A percentile compares a stretch with the other conserved stretches of the same genome.
phyloP scores from a whole-genome alignment of 192 early-diverging fungal genomes.

The Haplosporangium gracile region DNA sequence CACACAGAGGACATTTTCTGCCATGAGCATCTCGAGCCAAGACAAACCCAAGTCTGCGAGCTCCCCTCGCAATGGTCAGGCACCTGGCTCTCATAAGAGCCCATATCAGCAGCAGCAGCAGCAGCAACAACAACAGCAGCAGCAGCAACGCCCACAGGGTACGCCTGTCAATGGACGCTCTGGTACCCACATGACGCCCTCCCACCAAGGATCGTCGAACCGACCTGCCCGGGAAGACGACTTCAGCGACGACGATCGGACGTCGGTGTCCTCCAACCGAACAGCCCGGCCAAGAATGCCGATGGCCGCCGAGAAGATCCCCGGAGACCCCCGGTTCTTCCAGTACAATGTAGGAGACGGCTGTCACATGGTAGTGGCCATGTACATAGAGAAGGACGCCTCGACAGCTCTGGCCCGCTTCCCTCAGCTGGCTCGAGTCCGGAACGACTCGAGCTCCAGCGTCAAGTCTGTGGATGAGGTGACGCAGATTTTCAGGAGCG shows the following conservation, averaged over 20 bases:
- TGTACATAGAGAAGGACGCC: slow-evolving; percentile 37
- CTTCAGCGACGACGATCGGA: neutral
- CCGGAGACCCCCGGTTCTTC: slow-evolving; percentile 23
- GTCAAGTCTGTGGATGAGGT: slow-evolving; percentile 23
- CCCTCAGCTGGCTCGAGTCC: slow-evolving; percentile 7
- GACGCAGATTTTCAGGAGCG: slow-evolving; percentile 18
- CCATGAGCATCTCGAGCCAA: neutral
- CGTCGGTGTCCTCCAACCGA: too few relatives aligned
- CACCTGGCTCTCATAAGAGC: neutral
- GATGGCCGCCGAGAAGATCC: neutral
- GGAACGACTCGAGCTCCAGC: slow-evolving; percentile 7
- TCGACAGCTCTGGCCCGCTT: slow-evolving; percentile 9
- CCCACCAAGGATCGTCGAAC: neutral
- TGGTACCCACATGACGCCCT: neutral
- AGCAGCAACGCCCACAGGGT: neutral
- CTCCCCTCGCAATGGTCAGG: neutral
- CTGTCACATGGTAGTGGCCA: slow-evolving; percentile 24
- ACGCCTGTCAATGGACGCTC: neutral
- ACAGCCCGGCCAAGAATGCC: neutral
- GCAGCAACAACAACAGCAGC: neutral
- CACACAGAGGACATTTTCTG: neutral
- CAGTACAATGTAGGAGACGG: slow-evolving; percentile 48
- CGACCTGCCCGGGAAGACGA: neutral
- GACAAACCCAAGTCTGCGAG: neutral
- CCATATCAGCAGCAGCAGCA: neutral